A percentile compares a stretch with the other conserved stretches of the same genome.
These are phyloP conservation scores for Rhodotorula babjevae DNA, from an alignment of 768 basidiomycete genomes.

Conservation along the genomic window DNA sequence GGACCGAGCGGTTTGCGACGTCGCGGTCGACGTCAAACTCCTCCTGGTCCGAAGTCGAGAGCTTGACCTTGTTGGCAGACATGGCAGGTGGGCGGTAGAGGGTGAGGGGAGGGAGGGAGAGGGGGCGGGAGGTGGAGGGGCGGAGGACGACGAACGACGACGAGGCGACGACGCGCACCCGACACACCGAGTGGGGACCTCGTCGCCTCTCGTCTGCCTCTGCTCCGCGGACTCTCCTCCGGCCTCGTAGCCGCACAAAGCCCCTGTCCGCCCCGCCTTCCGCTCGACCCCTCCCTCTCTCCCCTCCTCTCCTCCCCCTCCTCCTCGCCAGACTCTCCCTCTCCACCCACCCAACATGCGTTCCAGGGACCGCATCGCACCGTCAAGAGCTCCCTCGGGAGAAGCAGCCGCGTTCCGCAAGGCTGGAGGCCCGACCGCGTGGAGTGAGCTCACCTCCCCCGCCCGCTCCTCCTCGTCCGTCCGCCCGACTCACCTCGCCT, in stretches of 20 bases:
- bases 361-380: background rate
- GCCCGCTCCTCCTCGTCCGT: background rate
- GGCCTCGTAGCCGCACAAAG: too few species aligned
- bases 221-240: background rate
- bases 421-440: background rate
- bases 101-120: background rate
- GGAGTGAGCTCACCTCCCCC: background rate
- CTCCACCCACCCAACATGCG: background rate
- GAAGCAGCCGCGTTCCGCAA: background rate
- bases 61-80: constrained; percentile 56
- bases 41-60: constrained; percentile 93
- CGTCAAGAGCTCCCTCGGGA: background rate
- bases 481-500: background rate
- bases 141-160: background rate
- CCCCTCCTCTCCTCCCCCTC: background rate
- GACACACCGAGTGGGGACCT: too few species aligned
- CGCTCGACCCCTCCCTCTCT: too few species aligned
- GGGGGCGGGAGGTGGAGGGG: background rate
- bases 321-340: background rate
- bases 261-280: too few species aligned
- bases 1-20: constrained; percentile 69
- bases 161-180: too few species aligned
- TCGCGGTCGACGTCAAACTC: constrained; percentile 88
- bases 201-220: too few species aligned
- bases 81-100: background rate